These are phyloP conservation scores for Nitzschia inconspicua DNA, from an alignment of 108 stramenopile genomes.

Conservation along the genomic window DNA sequence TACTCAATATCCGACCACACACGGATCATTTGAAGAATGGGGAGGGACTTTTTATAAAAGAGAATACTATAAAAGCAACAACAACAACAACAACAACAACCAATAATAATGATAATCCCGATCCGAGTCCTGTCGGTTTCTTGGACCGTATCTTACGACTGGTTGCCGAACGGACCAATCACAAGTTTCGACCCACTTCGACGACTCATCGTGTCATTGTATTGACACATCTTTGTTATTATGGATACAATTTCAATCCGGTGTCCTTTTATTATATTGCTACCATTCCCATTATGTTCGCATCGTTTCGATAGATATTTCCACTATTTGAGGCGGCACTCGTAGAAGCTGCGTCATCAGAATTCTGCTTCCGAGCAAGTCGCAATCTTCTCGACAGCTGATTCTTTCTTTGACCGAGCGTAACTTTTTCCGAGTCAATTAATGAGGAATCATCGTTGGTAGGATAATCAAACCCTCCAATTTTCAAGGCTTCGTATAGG, in stretches of 20 bases:
- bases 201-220: constrained; percentile 43
- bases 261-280: not conserved
- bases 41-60: constrained; percentile 46
- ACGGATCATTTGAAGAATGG: constrained; percentile 77
- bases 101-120: not conserved
- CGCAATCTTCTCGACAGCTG: constrained; percentile 71
- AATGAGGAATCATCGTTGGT: constrained; percentile 40
- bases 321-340: not conserved
- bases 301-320: not conserved
- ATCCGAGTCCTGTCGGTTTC: too few relatives aligned
- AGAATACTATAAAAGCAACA: not conserved
- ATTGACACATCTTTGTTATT: constrained; percentile 76
- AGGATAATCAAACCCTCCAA: constrained; percentile 74
- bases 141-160: constrained; percentile 47
- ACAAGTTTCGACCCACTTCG: constrained; percentile 35
- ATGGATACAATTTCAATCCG: constrained; percentile 88
- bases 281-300: not conserved
- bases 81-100: not conserved
- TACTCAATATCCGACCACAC: constrained; percentile 48
- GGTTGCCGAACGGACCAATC: constrained; percentile 51
- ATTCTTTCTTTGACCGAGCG: constrained; percentile 78
- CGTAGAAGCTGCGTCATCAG: not conserved
- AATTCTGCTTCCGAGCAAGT: constrained; percentile 44
- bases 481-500: constrained; percentile 59
- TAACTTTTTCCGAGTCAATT: constrained; percentile 64